These are phyloP conservation scores for Mortierella sp. DNA, from an alignment of 371 early-diverging fungal species.

Conservation along the genomic window DNA sequence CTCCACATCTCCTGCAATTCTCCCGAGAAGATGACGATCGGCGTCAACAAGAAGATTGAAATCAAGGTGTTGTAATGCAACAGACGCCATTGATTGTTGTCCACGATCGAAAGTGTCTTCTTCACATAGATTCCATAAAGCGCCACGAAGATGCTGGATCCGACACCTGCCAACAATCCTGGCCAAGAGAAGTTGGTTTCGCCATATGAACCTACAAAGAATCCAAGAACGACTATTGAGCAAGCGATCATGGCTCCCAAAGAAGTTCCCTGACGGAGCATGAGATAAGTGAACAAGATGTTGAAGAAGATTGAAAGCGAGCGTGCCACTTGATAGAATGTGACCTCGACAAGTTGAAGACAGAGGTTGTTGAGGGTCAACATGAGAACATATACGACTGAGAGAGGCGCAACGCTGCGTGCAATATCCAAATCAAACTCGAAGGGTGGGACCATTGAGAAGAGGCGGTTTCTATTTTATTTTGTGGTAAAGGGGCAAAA, in stretches of 20 bases:
- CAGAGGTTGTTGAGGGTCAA: constrained; percentile 79
- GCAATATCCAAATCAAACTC: constrained; percentile 72
- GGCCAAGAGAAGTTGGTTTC: constrained; percentile 80
- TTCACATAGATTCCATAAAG: constrained; percentile 83
- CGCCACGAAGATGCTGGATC: constrained; percentile 78
- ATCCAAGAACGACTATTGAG: constrained; percentile 76
- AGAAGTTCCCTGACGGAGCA: constrained; percentile 72
- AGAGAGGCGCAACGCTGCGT: constrained; percentile 72
- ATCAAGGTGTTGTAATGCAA: constrained; percentile 81
- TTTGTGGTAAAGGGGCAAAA: too few relatives aligned
- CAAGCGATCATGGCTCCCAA: constrained; percentile 70
- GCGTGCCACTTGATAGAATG: constrained; percentile 82
- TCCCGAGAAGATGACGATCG: constrained; percentile 72
- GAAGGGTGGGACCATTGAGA: constrained; percentile 78
- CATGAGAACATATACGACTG: constrained; percentile 80
- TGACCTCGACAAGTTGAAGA: constrained; percentile 77
- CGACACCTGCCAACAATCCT: constrained; percentile 77
- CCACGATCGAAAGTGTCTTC: constrained; percentile 74
- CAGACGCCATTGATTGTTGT: constrained; percentile 80
- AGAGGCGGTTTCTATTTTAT: constrained; percentile 59
- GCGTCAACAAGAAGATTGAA: constrained; percentile 71
- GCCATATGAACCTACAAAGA: constrained; percentile 78
- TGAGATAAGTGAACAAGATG: constrained; percentile 75
- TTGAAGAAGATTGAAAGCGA: constrained; percentile 81
- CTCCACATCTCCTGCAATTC: constrained; percentile 68